Evolutionary conservation across 129 eudicot species (phyloP), one percentile per base, ranked within the genome.

Genomic region (Sambucus nigra): DNA sequence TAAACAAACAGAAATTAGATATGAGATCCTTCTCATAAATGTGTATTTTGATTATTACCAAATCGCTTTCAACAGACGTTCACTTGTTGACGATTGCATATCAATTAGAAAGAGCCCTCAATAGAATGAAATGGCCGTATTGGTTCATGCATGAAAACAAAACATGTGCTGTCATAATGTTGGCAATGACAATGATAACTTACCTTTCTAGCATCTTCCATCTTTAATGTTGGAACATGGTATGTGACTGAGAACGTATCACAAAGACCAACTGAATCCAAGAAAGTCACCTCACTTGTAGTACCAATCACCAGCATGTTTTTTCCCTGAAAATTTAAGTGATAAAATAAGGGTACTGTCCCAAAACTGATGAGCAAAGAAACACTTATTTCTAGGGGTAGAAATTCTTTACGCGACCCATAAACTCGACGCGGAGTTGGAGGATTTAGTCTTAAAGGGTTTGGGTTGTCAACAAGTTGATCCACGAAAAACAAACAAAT

Each of bases 241-340:
- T 82, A 86, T 53, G 96, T 86, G 66, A 92, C 96, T 2, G 94
- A 80, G 72, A 92, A 92, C 20, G 99, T 73, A 59, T 82, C 94
- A 64, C 94, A 73, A 62, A 92, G 46, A 25, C 99, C 99, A 61
- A 92, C 75, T 8, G 89, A 82, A 31, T 82, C 95, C 80, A 92
- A 58, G 78, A 92, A 92, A 55, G 66, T 20, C 33, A 86, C 73
- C 83, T 92, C 96, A 54, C 96, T 92, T 51, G 99, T 92, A 24
- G 99, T 91, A 49, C 99, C 99, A 66, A 92, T 72, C 47, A 92
- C 99, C 55, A 92, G 79, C 74, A 92, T 68, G 25, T 92, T 92
- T 72, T 92, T 92, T 14, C 99, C 99, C 99, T 92, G 80, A 55
- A 45, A 63, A 61, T 25, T 48, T 5, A 24, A 46, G 26, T 50